phyloP scores from a whole-genome alignment of 169 alveolate genomes.

The Perkinsus marinus region DNA sequence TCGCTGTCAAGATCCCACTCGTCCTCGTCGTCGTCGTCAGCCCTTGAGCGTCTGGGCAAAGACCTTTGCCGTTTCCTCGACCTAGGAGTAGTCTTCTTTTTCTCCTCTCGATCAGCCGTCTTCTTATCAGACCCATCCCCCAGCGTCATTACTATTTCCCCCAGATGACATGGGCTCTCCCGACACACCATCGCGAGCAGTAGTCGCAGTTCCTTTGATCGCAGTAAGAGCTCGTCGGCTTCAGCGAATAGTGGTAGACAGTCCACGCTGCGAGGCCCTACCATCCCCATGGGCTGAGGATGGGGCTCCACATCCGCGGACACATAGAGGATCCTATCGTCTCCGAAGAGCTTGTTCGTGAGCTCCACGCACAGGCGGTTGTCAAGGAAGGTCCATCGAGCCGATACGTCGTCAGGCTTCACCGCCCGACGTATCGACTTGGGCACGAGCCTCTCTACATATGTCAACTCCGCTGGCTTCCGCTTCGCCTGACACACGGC shows the following conservation, averaged over 20 bases:
- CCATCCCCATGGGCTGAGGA: neutral
- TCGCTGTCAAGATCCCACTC: neutral
- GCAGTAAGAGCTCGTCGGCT: neutral
- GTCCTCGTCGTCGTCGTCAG: neutral
- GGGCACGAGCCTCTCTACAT: neutral
- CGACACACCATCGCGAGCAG: neutral
- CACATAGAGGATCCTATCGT: neutral
- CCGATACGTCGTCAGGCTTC: neutral
- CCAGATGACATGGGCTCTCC: neutral
- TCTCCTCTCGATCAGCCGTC: neutral
- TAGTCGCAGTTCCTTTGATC: neutral
- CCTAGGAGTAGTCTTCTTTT: neutral
- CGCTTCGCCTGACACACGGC: neutral
- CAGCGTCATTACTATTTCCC: neutral
- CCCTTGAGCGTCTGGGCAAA: neutral
- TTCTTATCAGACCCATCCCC: neutral
- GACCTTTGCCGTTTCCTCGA: neutral
- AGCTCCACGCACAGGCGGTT: neutral
- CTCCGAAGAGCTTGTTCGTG: neutral
- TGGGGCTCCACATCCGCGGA: neutral
- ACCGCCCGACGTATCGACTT: neutral
- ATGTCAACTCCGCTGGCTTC: neutral
- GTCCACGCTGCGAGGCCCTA: neutral
- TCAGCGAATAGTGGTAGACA: neutral
- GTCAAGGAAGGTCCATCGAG: neutral